Evolutionary conservation across 306 rosid genomes (phyloP).

Genomic region (Canavalia gladiata): DNA sequence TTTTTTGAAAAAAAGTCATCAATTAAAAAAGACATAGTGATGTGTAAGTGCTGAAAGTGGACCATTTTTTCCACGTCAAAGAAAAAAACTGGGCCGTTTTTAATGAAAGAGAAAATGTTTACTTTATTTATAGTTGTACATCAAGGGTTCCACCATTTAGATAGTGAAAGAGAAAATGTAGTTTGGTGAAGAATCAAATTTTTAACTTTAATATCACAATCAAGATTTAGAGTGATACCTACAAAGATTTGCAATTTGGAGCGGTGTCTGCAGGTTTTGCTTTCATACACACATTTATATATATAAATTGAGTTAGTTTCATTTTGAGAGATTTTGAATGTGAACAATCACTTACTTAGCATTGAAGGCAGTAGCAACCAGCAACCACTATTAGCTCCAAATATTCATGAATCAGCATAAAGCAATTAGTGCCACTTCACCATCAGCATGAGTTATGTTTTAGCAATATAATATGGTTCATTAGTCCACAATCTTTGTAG

Average conservation of each 20-base stretch:
- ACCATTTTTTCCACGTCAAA: background rate
- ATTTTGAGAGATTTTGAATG: background rate
- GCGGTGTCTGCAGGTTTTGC: no score
- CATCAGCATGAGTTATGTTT: background rate
- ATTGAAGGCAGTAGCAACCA: background rate
- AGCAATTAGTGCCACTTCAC: background rate
- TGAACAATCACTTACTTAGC: background rate
- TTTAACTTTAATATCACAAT: background rate
- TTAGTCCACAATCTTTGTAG: background rate
- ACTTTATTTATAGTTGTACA: no score
- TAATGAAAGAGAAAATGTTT: no score
- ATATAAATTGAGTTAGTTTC: background rate
- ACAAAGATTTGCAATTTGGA: background rate
- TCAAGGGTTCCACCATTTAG: no score
- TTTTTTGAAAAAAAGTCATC: no score
- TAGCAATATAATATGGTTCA: background rate
- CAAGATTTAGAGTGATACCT: background rate
- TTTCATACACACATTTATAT: no score
- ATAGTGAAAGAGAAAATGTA: background rate
- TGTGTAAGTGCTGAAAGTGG: background rate
- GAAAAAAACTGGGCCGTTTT: no score
- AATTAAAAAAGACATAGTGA: no score
- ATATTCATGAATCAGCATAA: background rate
- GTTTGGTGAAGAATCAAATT: background rate
- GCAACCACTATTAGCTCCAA: background rate